Base-by-base conservation (phyloP, 2,329 filamentous ascomycete genomes). In the Aureobasidium sp. region DNA sequence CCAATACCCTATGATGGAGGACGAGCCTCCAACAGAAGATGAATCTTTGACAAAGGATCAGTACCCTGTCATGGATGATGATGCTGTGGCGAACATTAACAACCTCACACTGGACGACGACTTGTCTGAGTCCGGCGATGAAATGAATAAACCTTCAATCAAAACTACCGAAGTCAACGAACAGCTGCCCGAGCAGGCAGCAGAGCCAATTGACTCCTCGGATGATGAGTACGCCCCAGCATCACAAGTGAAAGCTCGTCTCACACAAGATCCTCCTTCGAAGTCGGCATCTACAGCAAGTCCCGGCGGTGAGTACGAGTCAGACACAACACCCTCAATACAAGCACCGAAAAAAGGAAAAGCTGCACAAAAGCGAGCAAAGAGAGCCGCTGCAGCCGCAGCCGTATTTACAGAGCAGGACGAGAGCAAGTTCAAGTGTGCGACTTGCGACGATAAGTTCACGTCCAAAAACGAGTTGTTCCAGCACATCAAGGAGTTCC, bases 371-470 rank as follows among this genome's bases (percentile, higher is more conserved):
- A 85, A 83, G 69, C 79, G 79, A 18, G 76, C 77, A 15, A 78
- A 82, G 66, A 84, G 83, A 69, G 79, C 79, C 8, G 76, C 76
- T 45, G 82, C 82, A 2, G 82, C 81, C 1, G 79, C 82, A 56
- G 75, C 78, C 43, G 75, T 77, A 5, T 74, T 73, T 2, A 69
- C 69, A 6, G 73, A 76, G 8, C 59, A 75, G 29, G 56, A 69
- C 6, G 76, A 75, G 2, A 27, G 69, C 69, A 81, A 89, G 36
- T 87, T 93, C 62, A 90, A 90, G 72, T 98, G 96, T 75, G 87
- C 91, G 3, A 87, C 90, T 6, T 98, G 96, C 78, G 87, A 89
- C 70, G 93, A 92, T 70, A 86, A 81, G 0, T 99, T 98, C 80
- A 88, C 87, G 0, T 93, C 91, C 1, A 91, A 89, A 70, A 91